A percentile compares a stretch with the other conserved stretches of the same genome.
phyloP scores from a whole-genome alignment of 225 moss, liverwort and hornwort species.

The Takakia lepidozioides region DNA sequence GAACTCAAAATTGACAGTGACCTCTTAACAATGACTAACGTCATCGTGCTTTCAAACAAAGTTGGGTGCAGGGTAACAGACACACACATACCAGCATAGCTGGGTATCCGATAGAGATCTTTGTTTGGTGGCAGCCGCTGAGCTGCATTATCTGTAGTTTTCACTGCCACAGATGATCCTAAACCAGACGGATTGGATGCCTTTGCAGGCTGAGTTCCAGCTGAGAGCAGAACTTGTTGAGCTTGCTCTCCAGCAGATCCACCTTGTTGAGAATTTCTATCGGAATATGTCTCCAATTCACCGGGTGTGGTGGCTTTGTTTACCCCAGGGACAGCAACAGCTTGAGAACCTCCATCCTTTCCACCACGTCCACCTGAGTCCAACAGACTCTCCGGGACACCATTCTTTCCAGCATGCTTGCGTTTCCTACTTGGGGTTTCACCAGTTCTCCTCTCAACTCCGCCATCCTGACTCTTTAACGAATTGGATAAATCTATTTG shows the following conservation, averaged over 20 bases:
- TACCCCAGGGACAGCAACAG: conserved; percentile 13
- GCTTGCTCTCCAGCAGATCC: conserved; percentile 13
- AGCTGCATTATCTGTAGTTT: conserved; percentile 14
- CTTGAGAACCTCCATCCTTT: conserved; percentile 30
- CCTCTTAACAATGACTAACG: too few species aligned
- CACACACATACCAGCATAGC: conserved; percentile 64
- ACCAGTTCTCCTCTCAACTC: conserved; percentile 6
- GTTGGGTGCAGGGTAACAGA: not conserved
- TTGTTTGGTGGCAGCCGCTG: conserved; percentile 25
- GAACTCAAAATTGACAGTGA: too few species aligned
- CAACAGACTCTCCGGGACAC: conserved; percentile 3
- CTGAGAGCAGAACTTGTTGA: too few species aligned
- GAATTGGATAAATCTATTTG: conserved; percentile 9
- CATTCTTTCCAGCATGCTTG: conserved; percentile 22
- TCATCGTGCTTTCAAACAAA: too few species aligned
- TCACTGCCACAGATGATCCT: too few species aligned
- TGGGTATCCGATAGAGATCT: conserved; percentile 75
- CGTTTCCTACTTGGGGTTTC: conserved; percentile 34
- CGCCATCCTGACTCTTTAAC: conserved; percentile 24
- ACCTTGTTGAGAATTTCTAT: conserved; percentile 6
- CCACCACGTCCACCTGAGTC: conserved; percentile 13
- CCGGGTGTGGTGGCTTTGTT: conserved; percentile 14
- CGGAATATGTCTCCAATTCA: conserved; percentile 14
- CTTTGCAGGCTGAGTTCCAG: conserved; percentile 10
- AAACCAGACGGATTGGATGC: too few species aligned